These are phyloP conservation scores for Eucalyptus regnans DNA, from an alignment of 345 rosid genomes.

Conservation along the genomic window DNA sequence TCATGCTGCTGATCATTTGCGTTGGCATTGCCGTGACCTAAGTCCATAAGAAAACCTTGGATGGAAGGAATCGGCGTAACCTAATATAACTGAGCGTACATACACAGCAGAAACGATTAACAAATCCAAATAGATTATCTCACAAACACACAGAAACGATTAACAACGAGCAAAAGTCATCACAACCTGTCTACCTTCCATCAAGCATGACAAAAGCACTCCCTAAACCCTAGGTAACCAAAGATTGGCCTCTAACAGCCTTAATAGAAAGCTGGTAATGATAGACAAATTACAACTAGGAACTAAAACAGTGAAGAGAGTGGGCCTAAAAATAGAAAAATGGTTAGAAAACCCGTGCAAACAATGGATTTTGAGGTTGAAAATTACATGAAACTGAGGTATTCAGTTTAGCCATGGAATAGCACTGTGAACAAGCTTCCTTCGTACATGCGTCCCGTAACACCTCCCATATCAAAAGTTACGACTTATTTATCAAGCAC, in stretches of 20 bases:
- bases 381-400: background rate
- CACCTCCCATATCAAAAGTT: background rate
- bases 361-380: background rate
- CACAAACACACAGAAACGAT: background rate
- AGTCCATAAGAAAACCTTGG: background rate
- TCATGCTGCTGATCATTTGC: background rate
- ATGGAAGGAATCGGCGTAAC: background rate
- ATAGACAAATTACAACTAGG: background rate
- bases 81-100: background rate
- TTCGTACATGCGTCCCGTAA: background rate
- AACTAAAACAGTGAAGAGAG: background rate
- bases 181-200: background rate
- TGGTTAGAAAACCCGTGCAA: background rate
- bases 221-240: background rate
- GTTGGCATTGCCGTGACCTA: background rate
- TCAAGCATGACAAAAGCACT: background rate
- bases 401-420: background rate
- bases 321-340: background rate
- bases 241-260: background rate
- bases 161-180: background rate
- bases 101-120: background rate
- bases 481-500: background rate
- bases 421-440: background rate
- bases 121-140: background rate
- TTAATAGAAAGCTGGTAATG: background rate